Base-by-base conservation (phyloP, 2,329 filamentous ascomycete genomes). In the Bipolaris sorokiniana region DNA sequence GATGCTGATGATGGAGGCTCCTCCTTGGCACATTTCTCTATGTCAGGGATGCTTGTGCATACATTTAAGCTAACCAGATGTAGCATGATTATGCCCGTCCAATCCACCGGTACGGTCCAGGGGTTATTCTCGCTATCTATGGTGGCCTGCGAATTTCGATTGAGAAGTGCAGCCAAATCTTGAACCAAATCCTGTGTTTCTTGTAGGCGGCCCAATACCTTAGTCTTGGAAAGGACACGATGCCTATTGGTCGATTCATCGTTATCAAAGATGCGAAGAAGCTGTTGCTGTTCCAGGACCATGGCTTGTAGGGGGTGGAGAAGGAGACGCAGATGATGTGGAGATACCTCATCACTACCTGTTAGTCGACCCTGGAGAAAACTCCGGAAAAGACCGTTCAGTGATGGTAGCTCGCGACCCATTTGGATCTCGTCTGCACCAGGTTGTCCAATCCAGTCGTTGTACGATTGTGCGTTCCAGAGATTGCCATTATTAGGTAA, bases 51-150 rank as follows among this genome's bases (percentile, higher is more conserved):
- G 48, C 54, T 56, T 28, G 48, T 52, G n/a, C 46, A 52, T 1
- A 56, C 54, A n/a, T 56, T 56, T 28, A 56, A 36, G 48, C 54
- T 56, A 40, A 56, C 54, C 48, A 56, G 28, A 52, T 56, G 54
- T 9, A 56, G 48, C 54, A 52, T 56, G 13, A 56, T 38, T 18
- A 56, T 56, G 28, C 54, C 52, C 10, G 40, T 22, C n/a, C 42
- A 52, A 7, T 56, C 49, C 1, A 42, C 18, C 3, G 42, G 15
- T 3, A 34, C 31, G 33, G 26, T 7, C 18, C 13, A 31, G 9
- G 2, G n/a, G 5, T 51, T n/a, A 5, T 6, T 34, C 20, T 47
- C 34, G 13, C 45, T 26, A 1, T 56, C n/a, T 2, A 28, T 41
- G 31, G 33, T 13, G 7, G 31, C 38, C 26, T 50, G 20, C 13